phyloP scores from a whole-genome alignment of 129 eudicot genomes.

The Pittosporum tobira region DNA sequence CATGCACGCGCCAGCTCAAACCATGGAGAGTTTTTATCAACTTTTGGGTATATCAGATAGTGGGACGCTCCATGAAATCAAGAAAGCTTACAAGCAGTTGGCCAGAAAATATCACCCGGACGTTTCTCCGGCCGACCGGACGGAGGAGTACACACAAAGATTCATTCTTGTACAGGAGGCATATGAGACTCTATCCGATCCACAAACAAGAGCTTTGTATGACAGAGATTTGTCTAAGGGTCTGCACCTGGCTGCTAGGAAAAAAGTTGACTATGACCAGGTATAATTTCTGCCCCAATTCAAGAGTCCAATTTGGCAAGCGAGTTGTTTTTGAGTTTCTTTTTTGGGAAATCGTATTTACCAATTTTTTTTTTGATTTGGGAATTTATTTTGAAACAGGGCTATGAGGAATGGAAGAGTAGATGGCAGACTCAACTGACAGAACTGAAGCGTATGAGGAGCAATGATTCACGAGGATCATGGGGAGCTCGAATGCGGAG shows the following conservation, averaged over 20 bases:
- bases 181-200: constrained; percentile 62
- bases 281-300: background rate
- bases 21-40: constrained; percentile 19
- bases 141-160: constrained; percentile 35
- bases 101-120: constrained; percentile 60
- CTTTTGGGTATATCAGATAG: constrained; percentile 38
- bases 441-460: constrained; percentile 32
- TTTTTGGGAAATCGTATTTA: no score
- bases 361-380: background rate
- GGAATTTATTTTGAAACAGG: constrained; percentile 5
- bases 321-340: no score
- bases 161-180: constrained; percentile 56
- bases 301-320: background rate
- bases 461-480: constrained; percentile 17
- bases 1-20: constrained; percentile 1
- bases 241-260: constrained; percentile 11
- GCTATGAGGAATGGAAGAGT: constrained; percentile 33
- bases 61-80: constrained; percentile 36
- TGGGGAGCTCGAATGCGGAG: constrained; percentile 50
- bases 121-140: constrained; percentile 50
- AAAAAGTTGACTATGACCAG: constrained; percentile 10
- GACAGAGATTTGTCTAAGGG: constrained; percentile 44
- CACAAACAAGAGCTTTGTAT: constrained; percentile 34
- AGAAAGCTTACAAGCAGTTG: constrained; percentile 44
- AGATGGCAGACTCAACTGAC: constrained; percentile 43